Conservation (phyloP, 306 rosid genomes). For the Cucurbita ficifolia region DNA sequence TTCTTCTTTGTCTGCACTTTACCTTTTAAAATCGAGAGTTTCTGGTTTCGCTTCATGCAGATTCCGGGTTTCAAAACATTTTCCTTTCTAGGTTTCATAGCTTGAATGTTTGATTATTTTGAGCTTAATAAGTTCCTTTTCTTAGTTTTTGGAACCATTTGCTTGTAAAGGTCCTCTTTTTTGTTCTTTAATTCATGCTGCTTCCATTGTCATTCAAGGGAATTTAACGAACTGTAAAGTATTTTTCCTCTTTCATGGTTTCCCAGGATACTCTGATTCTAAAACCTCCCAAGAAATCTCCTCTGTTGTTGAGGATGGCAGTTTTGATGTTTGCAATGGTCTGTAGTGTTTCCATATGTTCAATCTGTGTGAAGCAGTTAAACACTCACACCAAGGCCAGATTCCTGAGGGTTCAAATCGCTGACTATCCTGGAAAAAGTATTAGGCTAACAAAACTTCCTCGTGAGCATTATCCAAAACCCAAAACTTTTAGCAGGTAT, state of each 20-base stretch:
- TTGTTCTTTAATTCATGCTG: not conserved
- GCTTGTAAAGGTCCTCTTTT: not conserved
- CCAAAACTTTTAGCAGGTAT: conserved; percentile 74
- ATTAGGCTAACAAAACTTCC: conserved; percentile 20
- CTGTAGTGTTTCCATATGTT: conserved; percentile 52
- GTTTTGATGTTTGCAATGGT: conserved; percentile 55
- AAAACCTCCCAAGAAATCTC: conserved; percentile 70
- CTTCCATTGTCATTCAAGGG: not conserved
- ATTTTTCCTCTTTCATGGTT: not conserved
- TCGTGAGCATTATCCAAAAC: conserved; percentile 57
- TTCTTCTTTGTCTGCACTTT: not conserved
- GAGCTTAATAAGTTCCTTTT: not conserved
- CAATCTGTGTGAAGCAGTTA: conserved; percentile 61
- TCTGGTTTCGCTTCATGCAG: conserved; percentile 1
- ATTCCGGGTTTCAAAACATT: not conserved
- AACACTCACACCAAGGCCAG: conserved; percentile 30
- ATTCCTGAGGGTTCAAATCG: conserved; percentile 26
- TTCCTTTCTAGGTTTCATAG: not conserved
- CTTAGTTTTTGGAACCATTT: not conserved
- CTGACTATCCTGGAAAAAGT: conserved; percentile 23
- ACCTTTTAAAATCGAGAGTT: conserved; percentile 5
- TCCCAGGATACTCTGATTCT: conserved; percentile 53
- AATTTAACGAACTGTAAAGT: not conserved
- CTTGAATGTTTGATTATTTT: not conserved
- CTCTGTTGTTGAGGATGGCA: conserved; percentile 39